These are phyloP conservation scores for Cladophialophora chaetospira DNA, from an alignment of 2,329 filamentous ascomycete genomes.

Conservation along the genomic window DNA sequence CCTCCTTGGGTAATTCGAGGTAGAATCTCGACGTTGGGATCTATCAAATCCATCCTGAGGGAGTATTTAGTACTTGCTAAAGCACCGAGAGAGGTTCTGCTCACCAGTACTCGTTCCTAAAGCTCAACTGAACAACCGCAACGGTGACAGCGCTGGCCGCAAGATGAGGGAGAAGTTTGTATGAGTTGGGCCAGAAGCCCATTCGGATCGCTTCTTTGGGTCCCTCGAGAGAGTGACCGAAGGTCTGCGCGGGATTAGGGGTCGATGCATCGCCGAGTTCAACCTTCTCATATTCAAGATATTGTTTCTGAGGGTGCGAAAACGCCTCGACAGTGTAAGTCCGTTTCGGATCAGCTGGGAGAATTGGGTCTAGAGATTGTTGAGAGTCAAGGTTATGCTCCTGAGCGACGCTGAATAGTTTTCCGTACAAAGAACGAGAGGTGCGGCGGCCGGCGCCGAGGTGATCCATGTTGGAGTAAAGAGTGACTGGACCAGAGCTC, in stretches of 20 bases:
- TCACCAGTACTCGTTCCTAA: conserved; percentile 18
- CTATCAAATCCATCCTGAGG: conserved; percentile 28
- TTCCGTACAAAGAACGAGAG: conserved; percentile 19
- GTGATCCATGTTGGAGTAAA: conserved; percentile 10
- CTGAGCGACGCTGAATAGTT: conserved; percentile 8
- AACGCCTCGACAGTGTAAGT: conserved; percentile 13
- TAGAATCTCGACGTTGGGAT: conserved; percentile 30
- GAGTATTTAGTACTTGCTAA: not conserved
- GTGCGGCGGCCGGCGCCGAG: conserved; percentile 15
- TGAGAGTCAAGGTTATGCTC: conserved; percentile 9
- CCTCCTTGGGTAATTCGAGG: conserved; percentile 28
- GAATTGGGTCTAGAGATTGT: conserved; percentile 8
- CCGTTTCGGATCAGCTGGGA: not conserved
- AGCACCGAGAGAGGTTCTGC: not conserved
- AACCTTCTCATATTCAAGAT: conserved; percentile 9
- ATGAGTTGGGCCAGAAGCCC: conserved; percentile 22
- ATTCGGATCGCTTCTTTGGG: conserved; percentile 23
- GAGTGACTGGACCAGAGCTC: not conserved
- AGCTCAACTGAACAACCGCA: conserved; percentile 30
- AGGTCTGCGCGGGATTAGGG: conserved; percentile 1
- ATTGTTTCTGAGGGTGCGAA: conserved; percentile 7
- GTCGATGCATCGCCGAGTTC: conserved; percentile 8
- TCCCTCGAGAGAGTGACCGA: conserved; percentile 7
- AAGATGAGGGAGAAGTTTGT: conserved; percentile 30
- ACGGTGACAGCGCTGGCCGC: conserved; percentile 26